Evolutionary conservation across 352 stramenopile species (phyloP), one percentile per base, ranked within the genome.

Genomic region (Globisporangium barbulae): DNA sequence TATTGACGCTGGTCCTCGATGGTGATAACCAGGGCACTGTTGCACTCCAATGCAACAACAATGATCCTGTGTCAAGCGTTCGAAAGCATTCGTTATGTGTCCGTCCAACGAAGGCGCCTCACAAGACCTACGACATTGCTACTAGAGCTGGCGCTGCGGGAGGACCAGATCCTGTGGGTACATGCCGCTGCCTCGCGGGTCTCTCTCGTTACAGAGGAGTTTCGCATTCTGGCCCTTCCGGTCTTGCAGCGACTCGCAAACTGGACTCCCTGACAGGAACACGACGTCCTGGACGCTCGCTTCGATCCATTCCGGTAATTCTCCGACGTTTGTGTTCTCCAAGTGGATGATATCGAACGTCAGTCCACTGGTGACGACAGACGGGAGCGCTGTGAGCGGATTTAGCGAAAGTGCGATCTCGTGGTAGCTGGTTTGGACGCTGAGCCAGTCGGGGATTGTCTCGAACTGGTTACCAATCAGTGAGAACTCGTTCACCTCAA

Each of bases 351-450:
- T 69, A 9, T 35, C 68, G 33, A 75, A 52, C 9, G 30, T 41
- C n/a, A 53, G 22, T 1, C 25, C 30, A 17, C 66, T 53, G 9
- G 55, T 44, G 0, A 72, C 62, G 5, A 22, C 37, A 1, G 56
- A 6, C 0, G 68, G 65, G 15, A 76, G 48, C 28, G 57, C 44
- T 9, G 6, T 22, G 1, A 78, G 60, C 3, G 62, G 65, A n/a
- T 68, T 78, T 49, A 58, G 61, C 25, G 68, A 59, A 59, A 78
- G 62, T 5, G 57, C 58, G 22, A 78, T 47, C 28, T 67, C 65
- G 22, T 67, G 61, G n/a, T 75, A 71, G n/a, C 35, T 53, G 1
- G 30, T 35, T 13, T 69, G 55, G 2, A 37, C 19, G 7, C 30
- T 5, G 5, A 30, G 2, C 15, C 70, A 71, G 3, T 72, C 67